These are phyloP conservation scores for Anisogramma anomala DNA, from an alignment of 2,329 filamentous ascomycete species.

Conservation along the genomic window DNA sequence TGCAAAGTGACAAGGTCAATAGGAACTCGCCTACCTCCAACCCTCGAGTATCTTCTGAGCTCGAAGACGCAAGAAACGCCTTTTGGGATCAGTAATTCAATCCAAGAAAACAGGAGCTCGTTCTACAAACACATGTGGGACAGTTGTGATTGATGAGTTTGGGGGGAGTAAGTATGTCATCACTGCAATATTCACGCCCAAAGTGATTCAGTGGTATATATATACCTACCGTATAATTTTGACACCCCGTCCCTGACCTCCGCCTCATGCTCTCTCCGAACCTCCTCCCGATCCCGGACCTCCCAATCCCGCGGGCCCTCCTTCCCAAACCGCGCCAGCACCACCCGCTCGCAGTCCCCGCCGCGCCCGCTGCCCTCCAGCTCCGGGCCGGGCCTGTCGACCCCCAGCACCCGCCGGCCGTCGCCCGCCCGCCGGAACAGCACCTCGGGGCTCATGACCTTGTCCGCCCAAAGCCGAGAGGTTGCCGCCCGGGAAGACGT, in stretches of 20 bases:
- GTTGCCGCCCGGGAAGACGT: slow-evolving; percentile 91
- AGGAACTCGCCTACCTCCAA: no score
- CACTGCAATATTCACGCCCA: not conserved
- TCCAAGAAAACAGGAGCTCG: no score
- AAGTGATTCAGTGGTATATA: no score
- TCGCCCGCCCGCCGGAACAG: slow-evolving; percentile 34
- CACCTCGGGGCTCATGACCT: slow-evolving; percentile 47
- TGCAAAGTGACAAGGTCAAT: no score
- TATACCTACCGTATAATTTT: slow-evolving; percentile 2
- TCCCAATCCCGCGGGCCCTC: slow-evolving; percentile 42
- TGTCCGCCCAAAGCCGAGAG: slow-evolving; percentile 55
- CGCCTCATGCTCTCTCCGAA: slow-evolving; percentile 31
- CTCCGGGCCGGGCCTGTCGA: slow-evolving; percentile 49
- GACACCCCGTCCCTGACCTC: slow-evolving; percentile 24
- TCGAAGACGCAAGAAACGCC: no score
- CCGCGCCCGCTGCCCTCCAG: slow-evolving; percentile 34
- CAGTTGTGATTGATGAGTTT: no score
- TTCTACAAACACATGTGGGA: no score
- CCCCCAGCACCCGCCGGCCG: slow-evolving; percentile 37
- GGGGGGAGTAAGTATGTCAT: no score
- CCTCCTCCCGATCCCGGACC: slow-evolving; percentile 37
- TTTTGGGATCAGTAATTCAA: no score
- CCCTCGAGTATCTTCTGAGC: no score
- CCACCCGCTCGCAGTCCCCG: slow-evolving; percentile 49
- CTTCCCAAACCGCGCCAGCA: slow-evolving; percentile 42